A percentile compares a stretch with the other conserved stretches of the same genome.
Conservation (phyloP, 2,329 filamentous ascomycete genomes). For the Colletotrichum chrysophilum region DNA sequence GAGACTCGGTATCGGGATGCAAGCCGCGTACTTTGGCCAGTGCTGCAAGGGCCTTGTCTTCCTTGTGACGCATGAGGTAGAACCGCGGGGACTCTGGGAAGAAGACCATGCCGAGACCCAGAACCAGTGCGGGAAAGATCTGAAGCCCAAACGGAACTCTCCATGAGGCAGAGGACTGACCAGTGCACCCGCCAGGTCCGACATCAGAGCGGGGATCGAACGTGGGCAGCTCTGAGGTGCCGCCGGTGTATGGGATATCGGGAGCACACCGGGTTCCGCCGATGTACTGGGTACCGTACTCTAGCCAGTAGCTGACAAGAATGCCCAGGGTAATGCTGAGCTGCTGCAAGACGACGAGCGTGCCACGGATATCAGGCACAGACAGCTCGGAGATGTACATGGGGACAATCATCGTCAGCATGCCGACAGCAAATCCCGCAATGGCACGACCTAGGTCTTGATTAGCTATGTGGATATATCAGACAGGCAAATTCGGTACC, state of each 20-base stretch:
- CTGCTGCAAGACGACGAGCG: constrained; percentile 49
- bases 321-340: constrained; percentile 48
- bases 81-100: constrained; percentile 46
- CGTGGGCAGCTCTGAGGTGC: constrained; percentile 35
- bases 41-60: constrained; percentile 33
- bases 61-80: constrained; percentile 32
- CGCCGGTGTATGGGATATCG: constrained; percentile 49
- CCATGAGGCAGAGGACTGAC: constrained; percentile 48
- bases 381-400: constrained; percentile 54
- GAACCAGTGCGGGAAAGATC: constrained; percentile 55
- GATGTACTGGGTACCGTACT: constrained; percentile 45
- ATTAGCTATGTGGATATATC: not conserved
- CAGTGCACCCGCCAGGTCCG: constrained; percentile 38
- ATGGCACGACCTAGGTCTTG: constrained; percentile 40
- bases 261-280: constrained; percentile 52
- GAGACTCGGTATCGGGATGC: constrained; percentile 32
- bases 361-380: constrained; percentile 52
- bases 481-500: not conserved
- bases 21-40: constrained; percentile 37
- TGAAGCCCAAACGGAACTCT: constrained; percentile 55
- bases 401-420: constrained; percentile 43
- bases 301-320: constrained; percentile 47
- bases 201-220: constrained; percentile 50
- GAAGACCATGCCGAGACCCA: constrained; percentile 60
- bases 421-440: constrained; percentile 49